Evolutionary conservation across 371 early-diverging fungal genomes (phyloP), one percentile per base, ranked within the genome.

Genomic region (Apophysomyces variabilis): DNA sequence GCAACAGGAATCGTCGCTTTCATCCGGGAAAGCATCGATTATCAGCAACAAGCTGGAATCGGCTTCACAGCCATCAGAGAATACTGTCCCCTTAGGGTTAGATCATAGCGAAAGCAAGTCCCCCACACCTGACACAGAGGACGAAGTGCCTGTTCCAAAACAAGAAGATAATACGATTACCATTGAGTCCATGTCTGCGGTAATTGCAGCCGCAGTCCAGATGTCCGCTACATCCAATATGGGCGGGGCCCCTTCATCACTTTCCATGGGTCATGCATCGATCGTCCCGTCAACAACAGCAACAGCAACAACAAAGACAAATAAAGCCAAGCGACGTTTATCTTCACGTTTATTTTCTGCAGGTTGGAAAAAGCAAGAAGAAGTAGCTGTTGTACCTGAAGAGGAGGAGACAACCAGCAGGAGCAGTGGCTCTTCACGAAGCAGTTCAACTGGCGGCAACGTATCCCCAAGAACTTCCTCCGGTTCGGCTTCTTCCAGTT

Each of bases 201-300:
- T 75, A 7, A 74, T 83, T 62, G 80, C 84, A 7, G 76, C 79
- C 14, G 84, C 84, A 18, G 78, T 79, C 11, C 76, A 78, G 64
- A 70, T 82, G 66, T 74, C 83, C 13, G 54, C 54, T 21, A 50
- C n/a, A 21, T 32, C 73, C 8, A 65, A 67, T 16, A 60, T 64
- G 7, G 69, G 69, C 3, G 62, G 65, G 21, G 70, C 66, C 3
- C 57, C 70, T 7, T 80, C 80, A 0, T 80, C 80, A n/a, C 69
- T 83, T 41, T 72, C 75, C 0, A 60, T 74, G 5, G 83, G 83
- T 9, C 69, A 62, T 62, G 83, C 83, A 36, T 83, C 83, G 11
- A 83, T 83, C 39, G n/a, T 77, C 11, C 73, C 74, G 1, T 26
- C 32, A 3, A 26, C 32, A 26, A 26, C 32, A 26, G 32, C 32